These are phyloP conservation scores for Fusarium acutatum DNA, from an alignment of 2,329 filamentous ascomycete genomes.

Conservation along the genomic window DNA sequence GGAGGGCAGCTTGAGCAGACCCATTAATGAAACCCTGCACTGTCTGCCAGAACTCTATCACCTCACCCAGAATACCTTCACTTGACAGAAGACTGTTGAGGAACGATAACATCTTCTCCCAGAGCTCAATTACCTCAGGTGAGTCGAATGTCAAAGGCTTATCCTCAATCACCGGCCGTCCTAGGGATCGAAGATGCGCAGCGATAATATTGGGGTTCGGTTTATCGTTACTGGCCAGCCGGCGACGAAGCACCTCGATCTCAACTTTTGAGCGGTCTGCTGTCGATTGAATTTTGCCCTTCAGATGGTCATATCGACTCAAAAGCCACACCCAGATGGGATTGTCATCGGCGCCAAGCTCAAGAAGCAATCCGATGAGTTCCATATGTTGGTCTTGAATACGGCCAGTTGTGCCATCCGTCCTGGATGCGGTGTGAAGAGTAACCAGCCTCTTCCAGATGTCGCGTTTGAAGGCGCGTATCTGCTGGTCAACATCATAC, in stretches of 20 bases:
- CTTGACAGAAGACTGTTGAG: slow-evolving; percentile 78
- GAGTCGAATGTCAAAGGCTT: slow-evolving; percentile 76
- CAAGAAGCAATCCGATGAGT: slow-evolving; percentile 86
- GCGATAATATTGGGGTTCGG: slow-evolving; percentile 75
- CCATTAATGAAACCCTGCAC: slow-evolving; percentile 90
- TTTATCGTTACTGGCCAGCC: slow-evolving; percentile 77
- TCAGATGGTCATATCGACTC: slow-evolving; percentile 88
- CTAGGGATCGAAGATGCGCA: slow-evolving; percentile 77
- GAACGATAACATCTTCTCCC: slow-evolving; percentile 86
- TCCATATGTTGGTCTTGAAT: slow-evolving; percentile 89
- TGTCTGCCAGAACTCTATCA: slow-evolving; percentile 93
- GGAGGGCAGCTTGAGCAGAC: slow-evolving; percentile 80
- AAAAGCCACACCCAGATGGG: slow-evolving; percentile 96
- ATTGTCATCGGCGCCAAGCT: slow-evolving; percentile 93
- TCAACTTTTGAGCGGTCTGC: slow-evolving; percentile 91
- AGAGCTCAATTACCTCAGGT: slow-evolving; percentile 83
- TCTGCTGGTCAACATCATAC: slow-evolving; percentile 89
- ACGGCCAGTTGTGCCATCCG: slow-evolving; percentile 58
- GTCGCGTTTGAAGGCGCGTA: slow-evolving; percentile 87
- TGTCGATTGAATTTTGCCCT: slow-evolving; percentile 80
- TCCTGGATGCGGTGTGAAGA: slow-evolving; percentile 65
- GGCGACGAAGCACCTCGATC: slow-evolving; percentile 87
- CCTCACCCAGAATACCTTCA: slow-evolving; percentile 85
- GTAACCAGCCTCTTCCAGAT: slow-evolving; percentile 84
- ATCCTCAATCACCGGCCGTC: slow-evolving; percentile 71